A percentile compares a stretch with the other conserved stretches of the same genome.
Conservation (phyloP, 2,329 filamentous ascomycete genomes). For the Paramyrothecium roridum region DNA sequence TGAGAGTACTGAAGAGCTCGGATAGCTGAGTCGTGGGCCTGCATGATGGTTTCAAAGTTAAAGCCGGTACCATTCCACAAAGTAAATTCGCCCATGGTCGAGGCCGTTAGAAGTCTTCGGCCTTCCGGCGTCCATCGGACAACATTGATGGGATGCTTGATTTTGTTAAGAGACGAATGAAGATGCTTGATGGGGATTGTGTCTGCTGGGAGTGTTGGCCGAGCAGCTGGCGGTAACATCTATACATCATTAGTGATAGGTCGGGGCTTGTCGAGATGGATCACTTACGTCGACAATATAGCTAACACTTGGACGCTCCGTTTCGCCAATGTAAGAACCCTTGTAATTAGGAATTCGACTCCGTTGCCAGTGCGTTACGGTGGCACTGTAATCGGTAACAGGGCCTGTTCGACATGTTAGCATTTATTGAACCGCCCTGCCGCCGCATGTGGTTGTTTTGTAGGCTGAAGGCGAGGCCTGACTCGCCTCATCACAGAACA, state of each 20-base stretch:
- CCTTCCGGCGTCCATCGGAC: constrained; percentile 98
- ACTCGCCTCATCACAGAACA: too few species aligned
- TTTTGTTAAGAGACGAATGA: constrained; percentile 97
- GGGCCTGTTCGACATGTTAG: constrained; percentile 54
- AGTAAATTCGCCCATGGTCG: constrained; percentile 96
- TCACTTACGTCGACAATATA: constrained; percentile 80
- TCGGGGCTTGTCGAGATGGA: not conserved
- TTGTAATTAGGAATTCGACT: constrained; percentile 69
- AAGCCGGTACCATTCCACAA: constrained; percentile 98
- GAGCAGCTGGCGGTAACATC: constrained; percentile 84
- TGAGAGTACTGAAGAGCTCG: constrained; percentile 85
- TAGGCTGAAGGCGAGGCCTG: too few species aligned
- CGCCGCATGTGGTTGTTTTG: not conserved
- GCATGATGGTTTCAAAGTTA: constrained; percentile 99
- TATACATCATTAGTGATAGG: constrained; percentile 29
- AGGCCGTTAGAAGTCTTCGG: constrained; percentile 84
- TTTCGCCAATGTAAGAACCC: constrained; percentile 67
- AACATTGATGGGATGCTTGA: constrained; percentile 95
- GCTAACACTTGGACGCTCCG: constrained; percentile 80
- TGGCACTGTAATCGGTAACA: constrained; percentile 90
- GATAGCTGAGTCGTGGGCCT: constrained; percentile 88
- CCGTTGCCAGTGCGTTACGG: constrained; percentile 87
- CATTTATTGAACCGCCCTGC: not conserved
- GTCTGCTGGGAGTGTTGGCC: constrained; percentile 72
- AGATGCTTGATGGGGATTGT: constrained; percentile 92